Percentiles rank a stretch among this genome's conserved stretches.
These are phyloP conservation scores for Nemania diffusa DNA, from an alignment of 2,329 filamentous ascomycete species.

Conservation along the genomic window DNA sequence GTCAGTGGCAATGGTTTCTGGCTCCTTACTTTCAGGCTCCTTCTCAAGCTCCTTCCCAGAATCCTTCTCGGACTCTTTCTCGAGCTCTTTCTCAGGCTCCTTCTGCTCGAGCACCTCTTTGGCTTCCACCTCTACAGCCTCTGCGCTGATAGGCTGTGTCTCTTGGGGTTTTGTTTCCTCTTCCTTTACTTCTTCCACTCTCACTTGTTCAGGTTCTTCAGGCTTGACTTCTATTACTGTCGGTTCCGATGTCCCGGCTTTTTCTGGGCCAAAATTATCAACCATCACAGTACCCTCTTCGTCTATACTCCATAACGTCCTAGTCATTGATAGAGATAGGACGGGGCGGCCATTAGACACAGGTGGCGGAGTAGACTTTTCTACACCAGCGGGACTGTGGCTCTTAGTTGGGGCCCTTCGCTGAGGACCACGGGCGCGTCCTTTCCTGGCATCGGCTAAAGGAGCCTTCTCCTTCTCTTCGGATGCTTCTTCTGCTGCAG, in stretches of 20 bases:
- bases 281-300: conserved; percentile 59
- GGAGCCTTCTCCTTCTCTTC: conserved; percentile 77
- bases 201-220: conserved; percentile 5
- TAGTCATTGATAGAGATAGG: conserved; percentile 59
- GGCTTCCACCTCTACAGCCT: conserved; percentile 18
- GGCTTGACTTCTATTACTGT: conserved; percentile 31
- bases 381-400: conserved; percentile 50
- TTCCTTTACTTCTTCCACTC: conserved; percentile 14
- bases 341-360: conserved; percentile 50
- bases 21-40: conserved; percentile 4
- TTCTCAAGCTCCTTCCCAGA: conserved; percentile 7
- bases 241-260: conserved; percentile 18
- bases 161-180: conserved; percentile 19
- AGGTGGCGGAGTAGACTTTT: conserved; percentile 46
- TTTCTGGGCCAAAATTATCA: conserved; percentile 43
- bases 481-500: conserved; percentile 62
- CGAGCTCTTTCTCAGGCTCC: not conserved
- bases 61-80: not conserved
- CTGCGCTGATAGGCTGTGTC: conserved; percentile 20
- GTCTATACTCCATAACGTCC: conserved; percentile 64
- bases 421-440: conserved; percentile 87
- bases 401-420: conserved; percentile 73
- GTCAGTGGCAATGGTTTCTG: conserved; percentile 28
- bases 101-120: conserved; percentile 5
- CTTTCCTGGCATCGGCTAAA: conserved; percentile 89